phyloP scores from a whole-genome alignment of 1,284 basidiomycete species.

The Sparassis latifolia region DNA sequence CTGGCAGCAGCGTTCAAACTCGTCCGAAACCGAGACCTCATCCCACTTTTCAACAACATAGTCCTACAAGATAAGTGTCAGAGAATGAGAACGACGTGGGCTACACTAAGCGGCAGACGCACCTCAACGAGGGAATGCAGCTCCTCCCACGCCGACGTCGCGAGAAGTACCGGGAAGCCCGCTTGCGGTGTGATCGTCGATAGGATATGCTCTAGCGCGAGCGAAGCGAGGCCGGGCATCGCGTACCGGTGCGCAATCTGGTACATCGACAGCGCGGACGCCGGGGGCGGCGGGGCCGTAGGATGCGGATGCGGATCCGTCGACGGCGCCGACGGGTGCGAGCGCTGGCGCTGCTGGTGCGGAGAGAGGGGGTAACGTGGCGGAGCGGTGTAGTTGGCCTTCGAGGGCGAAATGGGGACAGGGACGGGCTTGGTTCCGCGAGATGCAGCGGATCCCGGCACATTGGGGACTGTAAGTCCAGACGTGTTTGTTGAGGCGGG shows the following conservation, averaged over 20 bases:
- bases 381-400: conserved; percentile 18
- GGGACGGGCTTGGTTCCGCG: conserved; percentile 35
- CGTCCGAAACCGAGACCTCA: conserved; percentile 52
- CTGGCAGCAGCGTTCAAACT: conserved; percentile 63
- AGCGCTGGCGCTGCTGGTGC: conserved; percentile 32
- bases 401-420: conserved; percentile 29
- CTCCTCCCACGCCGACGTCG: conserved; percentile 60
- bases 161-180: conserved; percentile 69
- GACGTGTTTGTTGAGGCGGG: conserved; percentile 14
- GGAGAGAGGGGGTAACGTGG: conserved; percentile 43
- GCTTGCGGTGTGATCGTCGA: conserved; percentile 63
- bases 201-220: conserved; percentile 75
- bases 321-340: conserved; percentile 24
- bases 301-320: conserved; percentile 77
- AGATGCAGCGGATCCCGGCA: conserved; percentile 13
- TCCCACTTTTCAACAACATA: conserved; percentile 68
- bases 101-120: conserved; percentile 3
- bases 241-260: conserved; percentile 76
- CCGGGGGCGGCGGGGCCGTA: conserved; percentile 51
- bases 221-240: conserved; percentile 56
- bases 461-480: conserved; percentile 10
- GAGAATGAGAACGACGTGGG: not conserved
- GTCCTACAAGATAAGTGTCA: conserved; percentile 32
- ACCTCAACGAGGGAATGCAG: conserved; percentile 57
- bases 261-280: conserved; percentile 74